These are phyloP conservation scores for Evansstolkia leycettana DNA, from an alignment of 495 filamentous ascomycete genomes.

Conservation along the genomic window DNA sequence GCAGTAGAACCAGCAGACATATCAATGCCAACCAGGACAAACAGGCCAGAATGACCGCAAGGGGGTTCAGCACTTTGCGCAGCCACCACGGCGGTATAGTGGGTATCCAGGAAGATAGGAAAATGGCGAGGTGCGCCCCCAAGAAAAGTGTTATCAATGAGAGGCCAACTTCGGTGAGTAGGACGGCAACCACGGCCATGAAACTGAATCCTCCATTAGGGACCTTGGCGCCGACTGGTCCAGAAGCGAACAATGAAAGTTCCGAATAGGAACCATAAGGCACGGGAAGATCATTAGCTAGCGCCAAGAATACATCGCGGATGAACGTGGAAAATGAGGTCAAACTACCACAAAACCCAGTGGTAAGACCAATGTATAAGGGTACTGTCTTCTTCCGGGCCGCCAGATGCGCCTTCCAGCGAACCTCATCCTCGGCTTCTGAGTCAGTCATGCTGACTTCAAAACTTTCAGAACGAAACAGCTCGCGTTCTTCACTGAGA, in stretches of 20 bases:
- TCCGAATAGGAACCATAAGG: conserved; percentile 10
- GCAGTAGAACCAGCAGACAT: conserved; percentile 50
- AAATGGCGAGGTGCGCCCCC: conserved; percentile 59
- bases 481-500: conserved; percentile 54
- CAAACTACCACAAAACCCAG: conserved; percentile 76
- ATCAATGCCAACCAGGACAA: conserved; percentile 59
- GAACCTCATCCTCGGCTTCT: too few species aligned
- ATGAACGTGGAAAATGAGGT: conserved; percentile 78
- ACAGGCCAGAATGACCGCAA: conserved; percentile 42
- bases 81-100: too few species aligned
- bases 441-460: conserved; percentile 33
- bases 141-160: conserved; percentile 51
- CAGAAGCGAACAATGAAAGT: conserved; percentile 17
- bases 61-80: conserved; percentile 44
- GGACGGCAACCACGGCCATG: conserved; percentile 53
- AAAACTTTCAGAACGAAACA: too few species aligned
- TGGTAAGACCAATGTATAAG: conserved; percentile 71
- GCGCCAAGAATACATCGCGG: conserved; percentile 57
- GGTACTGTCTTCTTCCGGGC: conserved; percentile 63
- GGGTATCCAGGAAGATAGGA: conserved; percentile 33
- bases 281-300: conserved; percentile 52
- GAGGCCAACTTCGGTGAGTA: conserved; percentile 50
- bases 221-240: conserved; percentile 17
- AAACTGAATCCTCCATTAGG: conserved; percentile 57
- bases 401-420: too few species aligned